phyloP scores from a whole-genome alignment of 768 basidiomycete genomes.

The Mrakia gelida region DNA sequence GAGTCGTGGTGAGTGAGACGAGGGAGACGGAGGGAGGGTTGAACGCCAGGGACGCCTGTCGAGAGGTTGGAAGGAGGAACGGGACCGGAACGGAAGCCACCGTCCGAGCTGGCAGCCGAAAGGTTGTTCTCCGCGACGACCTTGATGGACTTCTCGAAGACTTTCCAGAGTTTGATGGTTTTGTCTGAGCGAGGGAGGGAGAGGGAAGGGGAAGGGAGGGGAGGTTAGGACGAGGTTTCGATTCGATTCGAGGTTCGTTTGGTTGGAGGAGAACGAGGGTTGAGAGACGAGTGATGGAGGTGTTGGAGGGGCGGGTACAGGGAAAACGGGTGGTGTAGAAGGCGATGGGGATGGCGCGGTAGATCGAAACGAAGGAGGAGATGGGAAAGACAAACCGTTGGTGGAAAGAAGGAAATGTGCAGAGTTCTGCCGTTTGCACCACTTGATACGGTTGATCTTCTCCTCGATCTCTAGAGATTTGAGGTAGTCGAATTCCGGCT shows the following conservation, averaged over 20 bases:
- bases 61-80: slow-evolving; percentile 17
- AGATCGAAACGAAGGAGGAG: background rate
- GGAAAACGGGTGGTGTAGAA: too few relatives aligned
- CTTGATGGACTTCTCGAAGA: slow-evolving; percentile 95
- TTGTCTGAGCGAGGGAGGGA: slow-evolving; percentile 62
- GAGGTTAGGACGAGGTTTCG: background rate
- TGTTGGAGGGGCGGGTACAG: background rate
- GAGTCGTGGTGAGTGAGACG: slow-evolving; percentile 92
- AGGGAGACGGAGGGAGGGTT: slow-evolving; percentile 63
- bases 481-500: slow-evolving; percentile 99
- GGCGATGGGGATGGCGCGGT: background rate
- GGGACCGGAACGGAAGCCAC: slow-evolving; percentile 31
- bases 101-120: slow-evolving; percentile 49
- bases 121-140: slow-evolving; percentile 97
- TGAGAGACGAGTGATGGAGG: background rate
- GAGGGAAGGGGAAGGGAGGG: background rate
- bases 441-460: slow-evolving; percentile 99
- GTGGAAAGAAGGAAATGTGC: slow-evolving; percentile 96
- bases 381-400: slow-evolving; percentile 62
- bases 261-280: background rate
- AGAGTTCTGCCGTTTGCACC: slow-evolving; percentile 96
- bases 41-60: slow-evolving; percentile 9
- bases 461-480: slow-evolving; percentile 99
- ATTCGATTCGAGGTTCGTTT: background rate
- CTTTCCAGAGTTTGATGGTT: slow-evolving; percentile 99